Evolutionary conservation across 2,329 filamentous ascomycete species (phyloP).

Genomic region (Botrytis squamosa): DNA sequence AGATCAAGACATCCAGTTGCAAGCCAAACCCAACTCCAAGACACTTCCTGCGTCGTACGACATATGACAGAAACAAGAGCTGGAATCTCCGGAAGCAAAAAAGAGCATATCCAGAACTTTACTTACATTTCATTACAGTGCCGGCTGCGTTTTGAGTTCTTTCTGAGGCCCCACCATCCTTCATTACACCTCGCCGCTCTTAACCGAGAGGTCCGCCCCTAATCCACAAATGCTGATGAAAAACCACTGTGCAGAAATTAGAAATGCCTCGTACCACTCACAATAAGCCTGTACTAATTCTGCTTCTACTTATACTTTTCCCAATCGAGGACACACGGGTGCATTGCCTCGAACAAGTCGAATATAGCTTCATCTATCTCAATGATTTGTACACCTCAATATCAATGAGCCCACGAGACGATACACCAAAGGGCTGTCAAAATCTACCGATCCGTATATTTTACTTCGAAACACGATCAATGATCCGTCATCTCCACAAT

Average conservation of each 20-base stretch:
- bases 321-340: not conserved
- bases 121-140: not conserved
- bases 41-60: not conserved
- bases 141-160: not conserved
- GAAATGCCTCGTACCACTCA: not conserved
- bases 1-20: not conserved
- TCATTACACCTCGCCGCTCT: conserved; percentile 6
- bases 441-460: not conserved
- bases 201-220: not conserved
- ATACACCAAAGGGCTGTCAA: not conserved
- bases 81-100: not conserved
- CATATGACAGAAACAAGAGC: not conserved
- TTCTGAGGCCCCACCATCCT: not conserved
- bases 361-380: not conserved
- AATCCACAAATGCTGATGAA: not conserved
- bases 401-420: not conserved
- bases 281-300: not conserved
- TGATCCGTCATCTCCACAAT: conserved; percentile 7
- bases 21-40: not conserved
- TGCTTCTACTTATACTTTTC: not conserved
- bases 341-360: not conserved
- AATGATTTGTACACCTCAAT: not conserved
- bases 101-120: not conserved
- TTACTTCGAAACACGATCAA: not conserved
- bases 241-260: conserved; percentile 1